Conservation (phyloP, 208 protist genomes). For the Vickermania ingenoplastis region DNA sequence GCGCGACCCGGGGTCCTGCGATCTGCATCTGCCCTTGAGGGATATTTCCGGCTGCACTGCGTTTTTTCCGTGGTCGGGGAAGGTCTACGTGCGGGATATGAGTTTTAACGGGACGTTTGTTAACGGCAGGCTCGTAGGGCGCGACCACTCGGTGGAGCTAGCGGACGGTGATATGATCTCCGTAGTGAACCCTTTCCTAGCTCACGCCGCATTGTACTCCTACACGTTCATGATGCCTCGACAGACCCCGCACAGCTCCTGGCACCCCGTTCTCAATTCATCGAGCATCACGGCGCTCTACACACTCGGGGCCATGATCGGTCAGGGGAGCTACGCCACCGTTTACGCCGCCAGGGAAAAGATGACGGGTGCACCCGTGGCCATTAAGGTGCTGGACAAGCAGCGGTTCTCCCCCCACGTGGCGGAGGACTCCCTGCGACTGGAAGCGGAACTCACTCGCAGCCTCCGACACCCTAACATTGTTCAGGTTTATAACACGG, state of each 20-base stretch:
- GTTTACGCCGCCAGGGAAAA: conserved; percentile 37
- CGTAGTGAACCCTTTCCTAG: conserved; percentile 40
- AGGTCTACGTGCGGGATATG: conserved; percentile 57
- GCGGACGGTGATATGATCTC: conserved; percentile 34
- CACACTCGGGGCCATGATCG: conserved; percentile 34
- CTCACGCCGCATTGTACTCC: conserved; percentile 12
- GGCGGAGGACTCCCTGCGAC: conserved; percentile 30
- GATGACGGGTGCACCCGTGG: conserved; percentile 23
- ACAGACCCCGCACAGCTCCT: neutral
- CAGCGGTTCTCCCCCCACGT: conserved; percentile 19
- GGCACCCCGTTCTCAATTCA: neutral
- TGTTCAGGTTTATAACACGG: conserved; percentile 45
- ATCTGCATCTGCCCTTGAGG: conserved; percentile 16
- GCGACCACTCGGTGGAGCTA: conserved; percentile 20
- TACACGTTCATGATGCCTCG: conserved; percentile 22
- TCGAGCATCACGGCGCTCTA: conserved; percentile 12
- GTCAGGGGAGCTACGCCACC: conserved; percentile 48
- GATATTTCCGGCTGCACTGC: conserved; percentile 43
- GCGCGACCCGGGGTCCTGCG: conserved; percentile 27
- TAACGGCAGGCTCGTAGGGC: conserved; percentile 37
- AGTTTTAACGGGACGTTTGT: conserved; percentile 75
- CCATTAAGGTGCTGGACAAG: conserved; percentile 76
- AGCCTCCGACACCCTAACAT: conserved; percentile 63
- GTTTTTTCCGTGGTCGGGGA: conserved; percentile 34
- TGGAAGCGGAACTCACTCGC: conserved; percentile 59